Conservation (phyloP, 257 asterid species). For the Salvia splendens region DNA sequence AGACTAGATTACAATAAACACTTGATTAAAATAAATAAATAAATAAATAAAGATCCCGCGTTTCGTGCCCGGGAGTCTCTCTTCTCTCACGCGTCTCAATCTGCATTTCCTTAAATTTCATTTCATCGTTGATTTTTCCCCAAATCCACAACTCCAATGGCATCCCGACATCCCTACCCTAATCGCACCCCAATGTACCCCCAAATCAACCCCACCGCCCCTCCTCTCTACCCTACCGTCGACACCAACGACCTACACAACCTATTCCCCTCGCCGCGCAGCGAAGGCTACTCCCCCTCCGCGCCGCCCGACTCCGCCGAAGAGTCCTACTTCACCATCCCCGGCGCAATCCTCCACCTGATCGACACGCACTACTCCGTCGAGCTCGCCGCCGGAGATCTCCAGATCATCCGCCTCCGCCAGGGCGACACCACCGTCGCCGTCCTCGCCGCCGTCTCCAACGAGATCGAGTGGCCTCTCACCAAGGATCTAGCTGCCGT, state of each 20-base stretch:
- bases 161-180: constrained; percentile 44
- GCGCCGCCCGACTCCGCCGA: constrained; percentile 64
- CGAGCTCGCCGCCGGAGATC: constrained; percentile 92
- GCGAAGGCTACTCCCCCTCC: constrained; percentile 41
- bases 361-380: constrained; percentile 82
- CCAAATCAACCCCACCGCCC: constrained; percentile 42
- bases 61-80: constrained; percentile 37
- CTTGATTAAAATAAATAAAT: too few species aligned
- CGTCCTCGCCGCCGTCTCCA: constrained; percentile 62
- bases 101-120: background rate
- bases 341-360: constrained; percentile 80
- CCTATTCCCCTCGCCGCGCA: constrained; percentile 40
- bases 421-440: constrained; percentile 67
- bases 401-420: constrained; percentile 52
- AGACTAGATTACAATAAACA: too few species aligned
- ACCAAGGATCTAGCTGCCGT: constrained; percentile 82
- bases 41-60: background rate
- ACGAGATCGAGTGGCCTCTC: constrained; percentile 81
- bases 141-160: constrained; percentile 45
- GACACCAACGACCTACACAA: constrained; percentile 50
- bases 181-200: constrained; percentile 64
- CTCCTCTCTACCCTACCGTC: constrained; percentile 56
- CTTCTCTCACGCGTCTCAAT: constrained; percentile 15
- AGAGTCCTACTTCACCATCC: constrained; percentile 57
- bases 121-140: background rate